A percentile compares a stretch with the other conserved stretches of the same genome.
These are phyloP conservation scores for Amanita molliuscula DNA, from an alignment of 768 basidiomycete species.

Conservation along the genomic window DNA sequence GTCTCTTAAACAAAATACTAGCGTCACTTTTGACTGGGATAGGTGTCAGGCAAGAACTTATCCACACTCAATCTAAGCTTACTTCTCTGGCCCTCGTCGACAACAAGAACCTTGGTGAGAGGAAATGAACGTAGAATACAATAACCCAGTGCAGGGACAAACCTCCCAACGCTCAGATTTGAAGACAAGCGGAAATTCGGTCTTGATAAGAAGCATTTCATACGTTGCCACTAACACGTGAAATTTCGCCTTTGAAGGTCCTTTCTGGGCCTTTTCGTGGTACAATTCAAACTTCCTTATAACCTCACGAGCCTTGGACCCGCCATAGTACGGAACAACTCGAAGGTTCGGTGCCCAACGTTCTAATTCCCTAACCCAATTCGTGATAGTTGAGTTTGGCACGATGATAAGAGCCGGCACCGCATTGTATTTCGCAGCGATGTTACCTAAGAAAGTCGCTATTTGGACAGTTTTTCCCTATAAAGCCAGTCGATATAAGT, in stretches of 20 bases:
- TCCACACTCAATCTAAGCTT: conserved; percentile 21
- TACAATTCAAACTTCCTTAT: conserved; percentile 76
- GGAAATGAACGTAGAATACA: not conserved
- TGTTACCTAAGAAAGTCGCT: conserved; percentile 68
- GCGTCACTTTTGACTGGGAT: conserved; percentile 71
- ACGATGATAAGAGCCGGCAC: conserved; percentile 86
- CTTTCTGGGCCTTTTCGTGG: conserved; percentile 34
- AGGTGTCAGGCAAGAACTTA: not conserved
- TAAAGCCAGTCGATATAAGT: not conserved
- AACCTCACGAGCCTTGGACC: conserved; percentile 66
- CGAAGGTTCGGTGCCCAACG: conserved; percentile 65
- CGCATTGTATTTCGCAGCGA: conserved; percentile 43
- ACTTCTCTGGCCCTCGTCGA: conserved; percentile 92
- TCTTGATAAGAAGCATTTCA: conserved; percentile 62
- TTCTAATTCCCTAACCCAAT: conserved; percentile 93
- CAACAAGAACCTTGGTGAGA: conserved; percentile 48
- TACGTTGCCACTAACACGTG: conserved; percentile 94
- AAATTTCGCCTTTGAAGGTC: conserved; percentile 50
- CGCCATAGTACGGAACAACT: conserved; percentile 87
- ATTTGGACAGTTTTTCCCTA: conserved; percentile 93
- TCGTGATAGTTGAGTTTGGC: conserved; percentile 92
- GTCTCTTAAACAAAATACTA: conserved; percentile 70
- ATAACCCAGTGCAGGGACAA: not conserved
- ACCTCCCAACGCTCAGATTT: conserved; percentile 86
- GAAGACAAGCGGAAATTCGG: conserved; percentile 70